Evolutionary conservation across 192 early-diverging fungal genomes (phyloP).

Genomic region (Rhizophlyctis rosea): DNA sequence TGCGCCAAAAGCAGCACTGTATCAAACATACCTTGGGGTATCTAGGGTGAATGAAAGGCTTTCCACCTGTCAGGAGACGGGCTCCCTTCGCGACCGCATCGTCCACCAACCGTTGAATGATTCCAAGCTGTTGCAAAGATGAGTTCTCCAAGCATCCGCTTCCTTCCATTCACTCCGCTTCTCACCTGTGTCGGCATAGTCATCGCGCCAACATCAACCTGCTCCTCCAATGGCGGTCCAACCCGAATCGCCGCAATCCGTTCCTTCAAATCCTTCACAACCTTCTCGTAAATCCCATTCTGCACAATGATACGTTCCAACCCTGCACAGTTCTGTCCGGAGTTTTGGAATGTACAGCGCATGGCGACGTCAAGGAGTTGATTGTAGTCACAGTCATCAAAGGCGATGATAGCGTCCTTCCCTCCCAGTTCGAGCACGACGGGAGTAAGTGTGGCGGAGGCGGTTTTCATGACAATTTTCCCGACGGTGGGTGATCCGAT

Average conservation of each 20-base stretch:
- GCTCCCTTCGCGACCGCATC: constrained; percentile 30
- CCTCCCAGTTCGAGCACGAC: constrained; percentile 88
- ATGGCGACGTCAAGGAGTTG: constrained; percentile 70
- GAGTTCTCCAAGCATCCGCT: too few species aligned
- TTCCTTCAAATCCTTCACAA: constrained; percentile 55
- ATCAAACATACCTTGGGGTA: constrained; percentile 47
- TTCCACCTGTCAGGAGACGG: constrained; percentile 72
- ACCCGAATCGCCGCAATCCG: constrained; percentile 62
- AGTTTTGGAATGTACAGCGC: too few species aligned
- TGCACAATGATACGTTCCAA: constrained; percentile 46
- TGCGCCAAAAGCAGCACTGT: not conserved
- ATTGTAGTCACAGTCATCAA: constrained; percentile 65
- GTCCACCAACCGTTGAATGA: constrained; percentile 41
- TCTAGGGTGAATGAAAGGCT: constrained; percentile 61
- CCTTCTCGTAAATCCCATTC: constrained; percentile 42
- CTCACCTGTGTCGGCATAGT: constrained; percentile 67
- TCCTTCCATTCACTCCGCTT: too few species aligned
- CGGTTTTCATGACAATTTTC: constrained; percentile 68
- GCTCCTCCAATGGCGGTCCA: constrained; percentile 67
- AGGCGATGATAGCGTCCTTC: constrained; percentile 83
- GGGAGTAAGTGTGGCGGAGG: constrained; percentile 71
- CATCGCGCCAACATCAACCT: constrained; percentile 81
- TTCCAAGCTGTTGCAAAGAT: constrained; percentile 47
- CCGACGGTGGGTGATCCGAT: constrained; percentile 85
- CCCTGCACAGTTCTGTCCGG: constrained; percentile 46